These are phyloP conservation scores for Starmerella asiatica DNA, from an alignment of 805 yeast species.

Conservation along the genomic window DNA sequence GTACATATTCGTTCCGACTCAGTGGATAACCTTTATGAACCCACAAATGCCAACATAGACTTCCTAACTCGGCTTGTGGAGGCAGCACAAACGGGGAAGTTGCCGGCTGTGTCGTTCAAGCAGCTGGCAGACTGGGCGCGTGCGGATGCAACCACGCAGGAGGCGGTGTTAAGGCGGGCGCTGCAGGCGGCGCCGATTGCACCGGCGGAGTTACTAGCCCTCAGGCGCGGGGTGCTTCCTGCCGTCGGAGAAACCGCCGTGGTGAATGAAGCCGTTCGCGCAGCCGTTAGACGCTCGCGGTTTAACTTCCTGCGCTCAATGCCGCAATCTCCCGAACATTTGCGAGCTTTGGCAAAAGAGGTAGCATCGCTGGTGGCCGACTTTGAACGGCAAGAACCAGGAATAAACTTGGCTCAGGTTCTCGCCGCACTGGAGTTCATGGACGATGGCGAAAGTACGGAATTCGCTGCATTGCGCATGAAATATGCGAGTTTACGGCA, in stretches of 20 bases:
- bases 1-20: background rate
- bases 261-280: constrained; percentile 2
- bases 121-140: constrained; percentile 18
- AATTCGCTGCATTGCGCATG: background rate
- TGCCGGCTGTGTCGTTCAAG: constrained; percentile 6
- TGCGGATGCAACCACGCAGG: constrained; percentile 6
- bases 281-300: constrained; percentile 8
- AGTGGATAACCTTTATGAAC: background rate
- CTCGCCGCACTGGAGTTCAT: constrained; percentile 9
- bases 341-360: constrained; percentile 1
- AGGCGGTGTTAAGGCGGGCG: constrained; percentile 11
- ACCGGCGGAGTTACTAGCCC: constrained; percentile 3
- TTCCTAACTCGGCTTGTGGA: constrained; percentile 4
- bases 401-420: constrained; percentile 2
- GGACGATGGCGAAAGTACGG: background rate
- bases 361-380: constrained; percentile 3
- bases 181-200: constrained; percentile 1
- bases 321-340: background rate
- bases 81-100: constrained; percentile 2
- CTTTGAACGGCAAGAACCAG: constrained; percentile 1
- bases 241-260: constrained; percentile 4
- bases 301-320: constrained; percentile 12
- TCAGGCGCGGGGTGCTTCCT: constrained; percentile 11
- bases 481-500: constrained; percentile 1
- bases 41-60: constrained; percentile 1